These are phyloP conservation scores for Aspergillus sclerotioniger DNA, from an alignment of 495 filamentous ascomycete species.

Conservation along the genomic window DNA sequence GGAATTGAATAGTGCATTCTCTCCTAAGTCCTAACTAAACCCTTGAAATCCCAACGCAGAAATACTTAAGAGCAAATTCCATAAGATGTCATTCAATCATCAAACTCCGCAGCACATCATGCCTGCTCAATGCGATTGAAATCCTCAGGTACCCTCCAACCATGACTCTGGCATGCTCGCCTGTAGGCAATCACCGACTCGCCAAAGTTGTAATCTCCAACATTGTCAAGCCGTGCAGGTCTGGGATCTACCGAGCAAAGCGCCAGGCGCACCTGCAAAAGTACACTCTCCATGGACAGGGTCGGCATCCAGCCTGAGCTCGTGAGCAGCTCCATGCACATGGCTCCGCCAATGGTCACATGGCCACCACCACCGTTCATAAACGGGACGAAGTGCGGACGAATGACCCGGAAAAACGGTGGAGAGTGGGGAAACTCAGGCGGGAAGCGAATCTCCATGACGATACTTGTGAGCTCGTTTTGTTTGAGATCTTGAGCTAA, in stretches of 20 bases:
- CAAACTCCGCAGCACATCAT: not conserved
- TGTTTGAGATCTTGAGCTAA: conserved; percentile 73
- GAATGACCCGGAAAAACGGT: conserved; percentile 82
- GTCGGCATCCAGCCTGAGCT: conserved; percentile 77
- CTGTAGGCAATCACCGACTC: conserved; percentile 75
- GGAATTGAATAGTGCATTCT: too few relatives aligned
- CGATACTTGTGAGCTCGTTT: conserved; percentile 59
- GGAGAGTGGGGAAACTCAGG: conserved; percentile 72
- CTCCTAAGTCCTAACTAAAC: too few relatives aligned
- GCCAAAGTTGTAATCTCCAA: conserved; percentile 58
- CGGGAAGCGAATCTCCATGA: conserved; percentile 80
- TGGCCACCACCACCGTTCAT: conserved; percentile 77
- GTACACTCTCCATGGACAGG: conserved; percentile 71
- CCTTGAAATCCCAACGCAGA: not conserved
- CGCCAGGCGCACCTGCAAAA: conserved; percentile 80
- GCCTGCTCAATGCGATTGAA: conserved; percentile 18
- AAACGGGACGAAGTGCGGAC: conserved; percentile 75
- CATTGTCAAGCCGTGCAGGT: conserved; percentile 62
- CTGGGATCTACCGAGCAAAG: conserved; percentile 64
- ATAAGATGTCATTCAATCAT: too few relatives aligned
- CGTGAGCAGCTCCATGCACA: conserved; percentile 92
- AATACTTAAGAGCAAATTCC: not conserved
- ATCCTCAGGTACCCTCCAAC: conserved; percentile 42
- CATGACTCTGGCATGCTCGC: conserved; percentile 65
- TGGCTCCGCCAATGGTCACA: conserved; percentile 80